phyloP scores from a whole-genome alignment of 345 rosid genomes.

The Microthlaspi erraticum region DNA sequence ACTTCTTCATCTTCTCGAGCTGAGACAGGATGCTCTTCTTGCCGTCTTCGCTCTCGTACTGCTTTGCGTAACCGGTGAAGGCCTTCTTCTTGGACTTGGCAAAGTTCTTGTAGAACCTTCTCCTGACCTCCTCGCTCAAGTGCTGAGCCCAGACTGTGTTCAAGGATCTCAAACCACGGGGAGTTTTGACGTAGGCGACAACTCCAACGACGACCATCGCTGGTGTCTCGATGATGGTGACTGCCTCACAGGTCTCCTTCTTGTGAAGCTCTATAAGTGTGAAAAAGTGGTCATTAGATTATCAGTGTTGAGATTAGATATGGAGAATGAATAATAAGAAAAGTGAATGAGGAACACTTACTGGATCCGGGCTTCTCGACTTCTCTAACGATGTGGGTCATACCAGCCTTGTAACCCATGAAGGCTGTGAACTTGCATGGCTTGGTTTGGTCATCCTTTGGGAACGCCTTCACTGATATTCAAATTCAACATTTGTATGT shows the following conservation, averaged over 20 bases:
- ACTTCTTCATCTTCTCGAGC: constrained; percentile 83
- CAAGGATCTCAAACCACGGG: constrained; percentile 74
- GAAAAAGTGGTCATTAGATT: background rate
- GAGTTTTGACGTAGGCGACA: constrained; percentile 83
- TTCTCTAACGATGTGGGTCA: constrained; percentile 91
- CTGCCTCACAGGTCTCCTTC: constrained; percentile 95
- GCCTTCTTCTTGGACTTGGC: constrained; percentile 95
- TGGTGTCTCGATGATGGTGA: constrained; percentile 81
- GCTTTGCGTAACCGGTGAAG: constrained; percentile 68
- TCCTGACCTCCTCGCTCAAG: constrained; percentile 77
- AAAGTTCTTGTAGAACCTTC: constrained; percentile 94
- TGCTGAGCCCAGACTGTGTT: constrained; percentile 97
- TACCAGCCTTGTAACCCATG: constrained; percentile 92
- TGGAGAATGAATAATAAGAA: background rate
- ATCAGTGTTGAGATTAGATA: background rate
- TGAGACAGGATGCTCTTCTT: constrained; percentile 64
- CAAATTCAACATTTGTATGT: background rate
- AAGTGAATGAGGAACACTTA: constrained; percentile 37
- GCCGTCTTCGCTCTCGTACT: constrained; percentile 67
- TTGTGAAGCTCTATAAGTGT: constrained; percentile 74
- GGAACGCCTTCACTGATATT: constrained; percentile 82
- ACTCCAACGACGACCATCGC: constrained; percentile 88
- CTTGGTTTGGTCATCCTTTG: constrained; percentile 79
- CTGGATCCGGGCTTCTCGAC: constrained; percentile 95
- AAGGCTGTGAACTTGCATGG: constrained; percentile 90